Base-by-base conservation (phyloP, 441 rosid genomes). In the Melastoma candidum region DNA sequence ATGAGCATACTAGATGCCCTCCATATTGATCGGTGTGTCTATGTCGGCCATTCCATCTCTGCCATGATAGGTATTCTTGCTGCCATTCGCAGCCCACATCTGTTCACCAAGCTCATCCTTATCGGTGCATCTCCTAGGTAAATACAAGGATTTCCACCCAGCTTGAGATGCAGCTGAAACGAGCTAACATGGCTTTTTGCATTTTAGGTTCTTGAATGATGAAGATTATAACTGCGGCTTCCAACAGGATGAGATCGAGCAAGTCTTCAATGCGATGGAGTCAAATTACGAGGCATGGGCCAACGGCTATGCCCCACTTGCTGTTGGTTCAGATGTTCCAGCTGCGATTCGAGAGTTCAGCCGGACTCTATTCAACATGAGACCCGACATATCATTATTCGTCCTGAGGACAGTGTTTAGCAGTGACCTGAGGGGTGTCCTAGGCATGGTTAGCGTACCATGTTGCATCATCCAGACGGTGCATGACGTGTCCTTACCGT, bases 311-410 rank as follows among this genome's bases (percentile, higher is more conserved):
- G 90, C 84, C 1, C 84, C 84, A 2, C 51, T 80, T 0, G 69
- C 84, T 0, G 90, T 83, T 10, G 87, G 83, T 11, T 81, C 83
- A 1, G 90, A 83, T 59, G 86, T 80, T 46, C 90, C 90, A 0
- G 65, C 68, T 29, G 90, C 87, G 50, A 81, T 83, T 41, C 68
- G 81, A 43, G 87, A 83, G 62, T 80, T 83, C 63, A 83, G 90
- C 62, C 70, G 83, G 63, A 83, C 90, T 25, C 60, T 83, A 25
- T 83, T 83, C 66, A 83, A 83, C 53, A 80, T 83, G 90, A 69
- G 90, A 44, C 87, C 87, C 0, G 87, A 83, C 67, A 83, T 83
- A 25, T 57, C 90, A n/a, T 56, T 83, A 3, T 78, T 78, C 56
- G 83, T 78, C 0, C 71, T 56, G 0, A 53, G 73, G 41, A 78